Evolutionary conservation across 2,329 filamentous ascomycete species (phyloP), one percentile per base, ranked within the genome.

Genomic region (Neoscytalidium dimidiatum): DNA sequence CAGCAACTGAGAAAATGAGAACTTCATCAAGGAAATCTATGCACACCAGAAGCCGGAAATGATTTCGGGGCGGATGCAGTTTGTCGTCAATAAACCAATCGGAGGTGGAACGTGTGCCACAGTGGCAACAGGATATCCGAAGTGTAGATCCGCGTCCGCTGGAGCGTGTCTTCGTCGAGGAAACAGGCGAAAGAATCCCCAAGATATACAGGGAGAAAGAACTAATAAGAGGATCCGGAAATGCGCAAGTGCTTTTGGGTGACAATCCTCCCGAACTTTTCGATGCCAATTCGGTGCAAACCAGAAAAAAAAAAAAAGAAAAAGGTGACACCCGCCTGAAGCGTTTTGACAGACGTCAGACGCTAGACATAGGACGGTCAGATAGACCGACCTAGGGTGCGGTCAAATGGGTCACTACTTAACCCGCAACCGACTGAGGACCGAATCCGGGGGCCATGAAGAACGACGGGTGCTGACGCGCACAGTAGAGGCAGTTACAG

Each of bases 391-490:
- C 49, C 51, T 21, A 21, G 51, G 19, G 52, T 38, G 21, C 5
- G 5, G 35, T 19, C 21, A 43, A 23, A 29, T 38, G 44, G 13
- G 46, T 19, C 28, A 26, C 21, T n/a, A 21, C 26, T 66, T 72
- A 74, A 33, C 72, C 76, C 48, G 75, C 71, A 49, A 78, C 76
- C 67, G 76, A 71, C 70, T 78, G 76, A 58, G 76, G 73, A 60
- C 75, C 76, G 62, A 75, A 78, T 28, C 75, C 74, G 52, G 73
- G 70, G 28, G 75, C 71, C 76, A 78, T 77, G 67, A 77, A 75
- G 69, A 78, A 78, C 13, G 74, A 69, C 41, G 74, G 75, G 53
- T 78, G 76, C 61, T 75, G 71, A 63, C 75, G 75, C 28, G 72
- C 72, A 46, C 76, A 78, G 67, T 77, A 77, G 51, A 74, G 71